phyloP scores from a whole-genome alignment of 23 red algal species.

The Gracilaria domingensis region DNA sequence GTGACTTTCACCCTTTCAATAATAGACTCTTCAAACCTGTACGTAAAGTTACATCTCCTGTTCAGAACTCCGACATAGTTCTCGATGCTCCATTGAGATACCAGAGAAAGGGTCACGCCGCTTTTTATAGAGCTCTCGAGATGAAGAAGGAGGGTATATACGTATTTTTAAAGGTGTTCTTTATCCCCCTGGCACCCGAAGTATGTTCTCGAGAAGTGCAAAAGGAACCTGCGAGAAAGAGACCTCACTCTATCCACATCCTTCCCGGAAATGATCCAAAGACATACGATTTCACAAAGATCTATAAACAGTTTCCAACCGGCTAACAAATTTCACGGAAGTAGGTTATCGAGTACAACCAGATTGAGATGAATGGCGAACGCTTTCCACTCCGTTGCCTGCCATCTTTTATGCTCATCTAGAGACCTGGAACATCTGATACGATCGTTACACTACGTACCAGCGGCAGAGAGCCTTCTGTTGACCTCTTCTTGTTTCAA shows the following conservation, averaged over 20 bases:
- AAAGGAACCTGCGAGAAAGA: slow-evolving; percentile 8
- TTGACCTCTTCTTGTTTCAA: neutral
- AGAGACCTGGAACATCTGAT: neutral
- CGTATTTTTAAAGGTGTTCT: slow-evolving; percentile 1
- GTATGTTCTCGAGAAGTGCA: neutral
- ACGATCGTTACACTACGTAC: neutral
- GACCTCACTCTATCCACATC: neutral
- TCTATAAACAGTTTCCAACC: slow-evolving; percentile 14
- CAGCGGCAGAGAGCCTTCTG: neutral
- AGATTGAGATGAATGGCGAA: slow-evolving; percentile 3
- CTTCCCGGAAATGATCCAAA: neutral
- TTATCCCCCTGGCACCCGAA: neutral
- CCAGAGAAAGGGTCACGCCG: slow-evolving; percentile 2
- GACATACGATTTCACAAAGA: slow-evolving; percentile 14
- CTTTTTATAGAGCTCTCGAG: neutral
- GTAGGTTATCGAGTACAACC: neutral
- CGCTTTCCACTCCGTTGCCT: slow-evolving; percentile 23
- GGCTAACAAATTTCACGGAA: neutral
- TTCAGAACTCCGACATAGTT: slow-evolving; percentile 1
- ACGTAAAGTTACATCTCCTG: neutral
- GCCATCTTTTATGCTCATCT: slow-evolving; percentile 9
- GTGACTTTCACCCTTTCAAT: neutral
- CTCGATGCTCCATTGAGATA: slow-evolving; percentile 20
- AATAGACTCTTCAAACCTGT: slow-evolving; percentile 23
- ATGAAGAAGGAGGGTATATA: slow-evolving; percentile 13